Base-by-base conservation (phyloP, 495 filamentous ascomycete genomes). In the Paragyromitra xinjiangensis region DNA sequence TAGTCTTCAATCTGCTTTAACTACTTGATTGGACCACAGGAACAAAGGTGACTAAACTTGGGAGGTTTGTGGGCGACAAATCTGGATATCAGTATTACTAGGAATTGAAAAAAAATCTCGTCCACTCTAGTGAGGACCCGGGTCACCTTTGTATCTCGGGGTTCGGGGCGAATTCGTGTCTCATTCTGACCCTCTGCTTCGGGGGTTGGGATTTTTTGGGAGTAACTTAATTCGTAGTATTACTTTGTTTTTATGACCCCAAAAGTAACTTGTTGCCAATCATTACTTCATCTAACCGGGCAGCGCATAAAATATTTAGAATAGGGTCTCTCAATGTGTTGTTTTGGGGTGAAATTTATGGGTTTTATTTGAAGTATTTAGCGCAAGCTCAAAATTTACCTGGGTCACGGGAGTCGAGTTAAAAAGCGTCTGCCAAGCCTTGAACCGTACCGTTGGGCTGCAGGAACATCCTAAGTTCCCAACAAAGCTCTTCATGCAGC, bases 401-500 rank as follows among this genome's bases (percentile, higher is more conserved):
- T 34, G 44, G 58, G 61, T 64, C 37, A 56, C 19, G 19, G 6
- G 40, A 34, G 34, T 63, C 50, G 37, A 22, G 53, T 61, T 40
- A 53, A 68, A 58, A 51, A 29, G n/a, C 3, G 9, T 22, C 22
- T 8, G 69, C 69, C 29, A 53, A 53, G 69, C 44, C 26, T 40
- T 6, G 2, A 14, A 24, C 64, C 7, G 14, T 7, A 2, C 29
- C 34, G 53, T 59, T 74, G 64, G 34, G 64, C 14, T 34, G 29
- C 29, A 34, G 29, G 29, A 34, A 34, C 29, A 34, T 34, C 58
- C 11, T 37, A 24, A 14, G n/a, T 4, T 63, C 40, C 64, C 72
- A 69, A 75, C 71, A 64, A 69, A 69, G 72, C 65, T 29, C 55
- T 24, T 22, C 22, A 39, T 39, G 45, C 9, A 34, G 1, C 55